Base-by-base conservation (phyloP, 805 yeast species). In the Cyberlindnera meyerae region DNA sequence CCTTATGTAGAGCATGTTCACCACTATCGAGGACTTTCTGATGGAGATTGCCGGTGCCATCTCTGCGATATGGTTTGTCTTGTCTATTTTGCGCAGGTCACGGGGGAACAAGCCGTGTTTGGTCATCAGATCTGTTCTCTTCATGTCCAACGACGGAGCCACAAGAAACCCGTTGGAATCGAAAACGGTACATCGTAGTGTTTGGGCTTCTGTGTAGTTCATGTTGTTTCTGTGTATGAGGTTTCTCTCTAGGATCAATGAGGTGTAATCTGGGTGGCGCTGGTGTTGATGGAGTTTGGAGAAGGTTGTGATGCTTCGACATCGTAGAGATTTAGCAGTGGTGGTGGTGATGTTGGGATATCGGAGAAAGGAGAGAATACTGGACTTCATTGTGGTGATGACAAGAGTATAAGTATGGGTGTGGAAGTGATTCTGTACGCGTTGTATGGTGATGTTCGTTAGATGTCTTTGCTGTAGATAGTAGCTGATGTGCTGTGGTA, bases 51-150 rank as follows among this genome's bases (percentile, higher is more conserved):
- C 73, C 0, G 96, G 96, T 1, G 84, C 86, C 21, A 86, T 86
- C 48, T 83, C 90, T 36, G 82, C 70, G 2, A 77, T 65, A 49
- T 44, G 36, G 9, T 43, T 43, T 8, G 46, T 80, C 39, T 84
- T 74, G 33, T 90, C 97, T 36, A 90, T 80, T 54, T 89, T 90
- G 15, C 98, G 67, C 47, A 90, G 65, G 58, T 90, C 98, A 57
- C 98, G 68, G 0, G 97, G 96, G 40, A 83, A 75, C 18, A 90
- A 60, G 11, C 85, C 86, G 56, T 89, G 85, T 45, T 79, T 77
- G 22, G 77, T 68, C 8, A 90, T 68, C 42, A 90, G 73, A 36
- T 78, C 79, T 34, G 82, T 71, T 52, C 86, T 75, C 43, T 86
- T 85, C 57, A 82, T 78, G 51, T 79, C 83, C 30, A 78, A 71